These are phyloP conservation scores for Cladosporium phlei DNA, from an alignment of 2,329 filamentous ascomycete species.

Conservation along the genomic window DNA sequence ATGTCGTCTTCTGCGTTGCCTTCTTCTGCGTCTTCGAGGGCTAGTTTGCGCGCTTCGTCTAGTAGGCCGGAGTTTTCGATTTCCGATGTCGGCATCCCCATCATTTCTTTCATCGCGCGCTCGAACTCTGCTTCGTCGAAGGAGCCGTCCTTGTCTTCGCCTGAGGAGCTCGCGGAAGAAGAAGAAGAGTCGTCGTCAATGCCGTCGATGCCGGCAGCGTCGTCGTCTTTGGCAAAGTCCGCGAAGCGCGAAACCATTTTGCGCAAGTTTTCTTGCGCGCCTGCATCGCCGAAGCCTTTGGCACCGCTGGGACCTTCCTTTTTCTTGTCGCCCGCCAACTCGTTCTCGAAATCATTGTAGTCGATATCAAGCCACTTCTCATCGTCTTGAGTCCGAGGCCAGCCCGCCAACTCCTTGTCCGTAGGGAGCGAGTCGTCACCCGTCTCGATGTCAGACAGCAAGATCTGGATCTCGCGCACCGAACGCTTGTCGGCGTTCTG, in stretches of 20 bases:
- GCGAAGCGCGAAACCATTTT: conserved; percentile 96
- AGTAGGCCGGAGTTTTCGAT: conserved; percentile 31
- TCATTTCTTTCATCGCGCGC: conserved; percentile 87
- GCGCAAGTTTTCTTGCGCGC: conserved; percentile 69
- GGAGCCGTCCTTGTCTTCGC: conserved; percentile 69
- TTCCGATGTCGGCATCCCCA: conserved; percentile 57
- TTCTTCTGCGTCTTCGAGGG: conserved; percentile 39
- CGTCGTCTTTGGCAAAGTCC: conserved; percentile 82
- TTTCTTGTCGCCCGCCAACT: conserved; percentile 55
- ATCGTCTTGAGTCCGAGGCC: conserved; percentile 70
- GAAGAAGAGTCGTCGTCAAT: conserved; percentile 40
- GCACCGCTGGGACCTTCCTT: conserved; percentile 10
- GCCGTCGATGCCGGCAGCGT: conserved; percentile 70
- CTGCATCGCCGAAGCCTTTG: conserved; percentile 56
- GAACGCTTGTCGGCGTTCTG: conserved; percentile 63
- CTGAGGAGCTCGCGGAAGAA: conserved; percentile 49
- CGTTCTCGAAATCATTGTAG: conserved; percentile 80
- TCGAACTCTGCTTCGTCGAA: conserved; percentile 84
- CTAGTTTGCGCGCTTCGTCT: conserved; percentile 34
- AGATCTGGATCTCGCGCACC: conserved; percentile 69
- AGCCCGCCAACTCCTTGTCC: conserved; percentile 66
- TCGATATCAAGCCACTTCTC: conserved; percentile 91
- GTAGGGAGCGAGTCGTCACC: conserved; percentile 68
- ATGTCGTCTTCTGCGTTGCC: conserved; percentile 32
- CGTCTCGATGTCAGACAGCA: conserved; percentile 69